phyloP scores from a whole-genome alignment of 768 basidiomycete genomes.

The Psilocybe azurescens region DNA sequence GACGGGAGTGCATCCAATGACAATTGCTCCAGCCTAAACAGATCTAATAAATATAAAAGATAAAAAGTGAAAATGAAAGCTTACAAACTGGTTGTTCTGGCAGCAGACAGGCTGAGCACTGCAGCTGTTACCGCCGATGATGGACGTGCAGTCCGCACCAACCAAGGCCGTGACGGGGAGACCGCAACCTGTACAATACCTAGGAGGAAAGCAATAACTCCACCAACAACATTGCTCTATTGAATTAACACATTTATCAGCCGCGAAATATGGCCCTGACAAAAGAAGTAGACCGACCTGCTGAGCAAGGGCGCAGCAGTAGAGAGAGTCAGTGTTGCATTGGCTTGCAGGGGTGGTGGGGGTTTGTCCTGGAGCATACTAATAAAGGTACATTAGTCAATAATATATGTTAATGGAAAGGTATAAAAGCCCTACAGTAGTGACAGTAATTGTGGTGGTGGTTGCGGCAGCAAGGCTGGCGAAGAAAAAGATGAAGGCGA shows the following conservation, averaged over 20 bases:
- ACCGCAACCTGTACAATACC: background rate
- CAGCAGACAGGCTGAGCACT: slow-evolving; percentile 27
- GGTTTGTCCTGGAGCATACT: background rate
- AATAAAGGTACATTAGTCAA: background rate
- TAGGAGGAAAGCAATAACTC: background rate
- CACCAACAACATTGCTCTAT: background rate
- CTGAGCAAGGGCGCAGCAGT: slow-evolving; percentile 16
- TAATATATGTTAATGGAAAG: background rate
- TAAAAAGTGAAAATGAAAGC: background rate
- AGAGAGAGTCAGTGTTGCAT: slow-evolving; percentile 18
- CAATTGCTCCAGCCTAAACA: slow-evolving; percentile 20
- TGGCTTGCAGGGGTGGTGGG: slow-evolving; percentile 17
- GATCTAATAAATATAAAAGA: background rate
- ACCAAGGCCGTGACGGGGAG: background rate
- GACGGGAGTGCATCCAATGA: slow-evolving; percentile 21
- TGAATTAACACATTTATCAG: too few species aligned
- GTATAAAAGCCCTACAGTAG: slow-evolving; percentile 7
- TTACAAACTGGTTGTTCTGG: slow-evolving; percentile 23
- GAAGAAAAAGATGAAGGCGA: slow-evolving; percentile 8
- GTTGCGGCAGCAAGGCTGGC: slow-evolving; percentile 10
- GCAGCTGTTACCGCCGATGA: slow-evolving; percentile 19
- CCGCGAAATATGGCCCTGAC: too few species aligned
- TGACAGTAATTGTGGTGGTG: slow-evolving; percentile 20
- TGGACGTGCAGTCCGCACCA: slow-evolving; percentile 18
- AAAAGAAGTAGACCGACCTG: background rate